phyloP scores from a whole-genome alignment of 1,284 basidiomycete species.

The Fomitopsis palustris region DNA sequence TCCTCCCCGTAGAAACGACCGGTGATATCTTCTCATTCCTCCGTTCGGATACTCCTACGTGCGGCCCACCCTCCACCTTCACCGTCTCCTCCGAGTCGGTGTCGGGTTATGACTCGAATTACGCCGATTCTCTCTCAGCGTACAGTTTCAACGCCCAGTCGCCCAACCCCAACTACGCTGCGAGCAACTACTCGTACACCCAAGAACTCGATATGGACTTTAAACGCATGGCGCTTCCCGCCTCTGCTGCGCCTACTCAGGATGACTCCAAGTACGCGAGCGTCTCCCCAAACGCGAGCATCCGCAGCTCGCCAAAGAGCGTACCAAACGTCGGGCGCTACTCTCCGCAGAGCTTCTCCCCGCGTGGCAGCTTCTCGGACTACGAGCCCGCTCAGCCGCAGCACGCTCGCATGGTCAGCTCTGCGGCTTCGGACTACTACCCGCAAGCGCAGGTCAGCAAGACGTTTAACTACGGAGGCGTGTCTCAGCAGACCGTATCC shows the following conservation, averaged over 20 bases:
- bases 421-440: conserved; percentile 50
- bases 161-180: conserved; percentile 56
- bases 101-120: conserved; percentile 32
- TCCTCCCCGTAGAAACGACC: conserved; percentile 56
- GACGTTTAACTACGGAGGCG: conserved; percentile 24
- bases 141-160: conserved; percentile 57
- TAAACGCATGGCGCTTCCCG: conserved; percentile 40
- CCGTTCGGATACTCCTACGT: conserved; percentile 57
- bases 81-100: conserved; percentile 75
- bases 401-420: conserved; percentile 34
- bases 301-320: conserved; percentile 42
- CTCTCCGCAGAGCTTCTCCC: conserved; percentile 24
- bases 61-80: conserved; percentile 72
- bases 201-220: conserved; percentile 72
- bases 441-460: conserved; percentile 26
- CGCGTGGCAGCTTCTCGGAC: conserved; percentile 58
- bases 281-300: conserved; percentile 56
- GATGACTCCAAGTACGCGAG: conserved; percentile 42
- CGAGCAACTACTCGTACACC: conserved; percentile 65
- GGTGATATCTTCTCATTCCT: conserved; percentile 61
- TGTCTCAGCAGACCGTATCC: conserved; percentile 5
- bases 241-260: conserved; percentile 5
- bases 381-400: conserved; percentile 43
- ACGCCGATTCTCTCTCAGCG: conserved; percentile 65
- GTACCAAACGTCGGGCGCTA: conserved; percentile 28